Evolutionary conservation across 768 basidiomycete species (phyloP).

Genomic region (Suillus lakei): DNA sequence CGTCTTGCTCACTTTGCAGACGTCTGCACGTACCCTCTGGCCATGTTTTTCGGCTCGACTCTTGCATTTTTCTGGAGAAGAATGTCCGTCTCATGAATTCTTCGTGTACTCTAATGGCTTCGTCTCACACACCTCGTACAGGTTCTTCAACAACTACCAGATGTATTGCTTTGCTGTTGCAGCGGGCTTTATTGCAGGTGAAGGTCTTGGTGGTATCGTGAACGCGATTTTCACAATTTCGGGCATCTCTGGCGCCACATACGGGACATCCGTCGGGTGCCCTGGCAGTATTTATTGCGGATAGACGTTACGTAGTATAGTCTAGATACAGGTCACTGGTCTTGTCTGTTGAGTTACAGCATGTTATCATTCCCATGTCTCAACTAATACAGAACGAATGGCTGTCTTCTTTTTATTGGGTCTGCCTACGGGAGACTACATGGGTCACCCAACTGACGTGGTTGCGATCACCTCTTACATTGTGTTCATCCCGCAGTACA

Average conservation of each 20-base stretch:
- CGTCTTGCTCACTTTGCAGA: slow-evolving; percentile 7
- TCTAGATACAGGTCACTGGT: background rate
- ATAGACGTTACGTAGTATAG: slow-evolving; percentile 7
- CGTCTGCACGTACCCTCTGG: slow-evolving; percentile 15
- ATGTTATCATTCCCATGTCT: background rate
- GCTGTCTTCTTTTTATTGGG: background rate
- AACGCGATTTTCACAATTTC: slow-evolving; percentile 33
- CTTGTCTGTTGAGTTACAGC: background rate
- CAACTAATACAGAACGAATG: background rate
- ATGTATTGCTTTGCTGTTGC: slow-evolving; percentile 40
- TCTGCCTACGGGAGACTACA: background rate
- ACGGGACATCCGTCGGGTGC: slow-evolving; percentile 28
- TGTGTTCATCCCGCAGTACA: no score
- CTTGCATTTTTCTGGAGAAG: slow-evolving; percentile 17
- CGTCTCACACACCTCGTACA: background rate
- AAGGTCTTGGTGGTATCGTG: slow-evolving; percentile 39
- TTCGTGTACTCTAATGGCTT: background rate
- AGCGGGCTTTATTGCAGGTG: slow-evolving; percentile 42
- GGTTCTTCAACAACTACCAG: slow-evolving; percentile 15
- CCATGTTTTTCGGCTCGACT: slow-evolving; percentile 17
- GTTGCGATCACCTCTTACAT: background rate
- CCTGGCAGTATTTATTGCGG: slow-evolving; percentile 29
- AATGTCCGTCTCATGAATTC: slow-evolving; percentile 4
- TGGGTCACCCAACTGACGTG: background rate
- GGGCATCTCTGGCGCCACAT: slow-evolving; percentile 25